Conservation (phyloP, 2,329 filamentous ascomycete species). For the Xylariaceae sp. region DNA sequence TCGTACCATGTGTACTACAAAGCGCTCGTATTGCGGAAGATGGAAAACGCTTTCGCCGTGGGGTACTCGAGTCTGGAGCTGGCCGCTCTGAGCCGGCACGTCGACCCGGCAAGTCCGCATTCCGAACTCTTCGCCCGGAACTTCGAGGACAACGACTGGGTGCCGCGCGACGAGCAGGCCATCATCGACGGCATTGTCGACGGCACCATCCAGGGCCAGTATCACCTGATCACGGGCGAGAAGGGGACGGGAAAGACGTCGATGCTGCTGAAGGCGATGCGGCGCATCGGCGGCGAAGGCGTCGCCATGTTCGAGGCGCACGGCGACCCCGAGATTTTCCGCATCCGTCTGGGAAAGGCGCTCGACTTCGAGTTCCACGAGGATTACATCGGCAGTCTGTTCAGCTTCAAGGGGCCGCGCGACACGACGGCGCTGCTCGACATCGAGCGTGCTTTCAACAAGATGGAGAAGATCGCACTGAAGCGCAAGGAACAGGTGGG, state of each 20-base stretch:
- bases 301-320: conserved; percentile 97
- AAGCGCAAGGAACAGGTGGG: conserved; percentile 62
- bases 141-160: conserved; percentile 60
- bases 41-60: conserved; percentile 86
- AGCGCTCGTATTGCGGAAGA: conserved; percentile 85
- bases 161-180: conserved; percentile 78
- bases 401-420: conserved; percentile 88
- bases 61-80: conserved; percentile 88
- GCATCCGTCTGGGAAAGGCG: conserved; percentile 87
- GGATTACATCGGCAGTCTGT: conserved; percentile 95
- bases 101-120: conserved; percentile 49
- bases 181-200: conserved; percentile 79
- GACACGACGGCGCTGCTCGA: conserved; percentile 92
- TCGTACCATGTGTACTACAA: conserved; percentile 87
- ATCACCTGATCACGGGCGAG: conserved; percentile 89
- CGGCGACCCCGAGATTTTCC: conserved; percentile 91
- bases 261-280: conserved; percentile 95
- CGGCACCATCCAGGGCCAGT: conserved; percentile 76
- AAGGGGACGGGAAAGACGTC: conserved; percentile 97
- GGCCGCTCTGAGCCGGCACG: conserved; percentile 67
- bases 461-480: conserved; percentile 93
- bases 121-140: conserved; percentile 62
- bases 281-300: conserved; percentile 84
- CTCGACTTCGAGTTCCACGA: conserved; percentile 97
- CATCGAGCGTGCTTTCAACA: conserved; percentile 96